Evolutionary conservation across 2,329 filamentous ascomycete genomes (phyloP), one percentile per base, ranked within the genome.

Genomic region (Colletotrichum paranaense): DNA sequence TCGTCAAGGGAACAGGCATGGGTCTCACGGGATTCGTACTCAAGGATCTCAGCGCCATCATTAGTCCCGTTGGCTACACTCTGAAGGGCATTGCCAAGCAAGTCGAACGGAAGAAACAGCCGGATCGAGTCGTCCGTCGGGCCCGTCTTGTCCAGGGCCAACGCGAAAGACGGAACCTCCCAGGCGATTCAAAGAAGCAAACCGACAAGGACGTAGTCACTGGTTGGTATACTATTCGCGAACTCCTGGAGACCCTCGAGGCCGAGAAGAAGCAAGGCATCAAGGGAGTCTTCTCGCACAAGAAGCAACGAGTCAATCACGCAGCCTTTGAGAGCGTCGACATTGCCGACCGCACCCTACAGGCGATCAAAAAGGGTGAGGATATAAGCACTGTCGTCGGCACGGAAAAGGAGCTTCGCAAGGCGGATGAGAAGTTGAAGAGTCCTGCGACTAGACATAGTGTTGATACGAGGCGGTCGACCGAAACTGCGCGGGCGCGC

Each of bases 61-160:
- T 92, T 1, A 90, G 91, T 0, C 90, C 90, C 0, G 76, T 90
- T 3, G 91, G 90, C 0, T 93, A 91, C 76, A 87, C 89, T 0
- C 84, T 92, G 74, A 92, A 93, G 78, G 92, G 92, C 0, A 78
- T 92, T 0, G 86, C 89, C 38, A 92, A 92, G 76, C 89, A 93
- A 78, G 80, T 86, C 1, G 84, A 87, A 74, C 87, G 90, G 46
- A 81, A 84, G 11, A 86, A 85, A 68, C 87, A 88, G 74, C 90
- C 90, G 0, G 84, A 86, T 1, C 84, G 84, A 26, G 87, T 87
- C 68, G 82, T 92, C 16, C 86, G 91, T 0, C 85, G 86, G 28
- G 89, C 89, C 1, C 86, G 90, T 5, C 91, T 92, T 30, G 80
- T 86, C 0, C 89, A 92, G 77, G 91, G 89, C 1, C 86, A 88